Evolutionary conservation across 371 early-diverging fungal species (phyloP).

Genomic region (Entomophthora muscae): DNA sequence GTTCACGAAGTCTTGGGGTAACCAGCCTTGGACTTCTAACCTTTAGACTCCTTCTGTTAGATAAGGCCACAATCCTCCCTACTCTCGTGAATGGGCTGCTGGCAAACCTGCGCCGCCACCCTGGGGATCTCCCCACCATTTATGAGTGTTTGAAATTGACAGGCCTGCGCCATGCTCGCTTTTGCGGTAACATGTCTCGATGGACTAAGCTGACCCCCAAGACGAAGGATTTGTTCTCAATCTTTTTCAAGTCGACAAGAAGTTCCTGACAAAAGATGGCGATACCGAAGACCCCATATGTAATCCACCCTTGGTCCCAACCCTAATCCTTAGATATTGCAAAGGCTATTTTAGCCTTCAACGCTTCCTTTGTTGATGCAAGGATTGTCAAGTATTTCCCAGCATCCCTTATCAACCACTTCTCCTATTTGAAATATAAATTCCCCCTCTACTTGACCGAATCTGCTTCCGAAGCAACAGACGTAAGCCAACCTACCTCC

Average conservation of each 20-base stretch:
- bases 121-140: slow-evolving; percentile 44
- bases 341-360: slow-evolving; percentile 45
- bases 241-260: slow-evolving; percentile 38
- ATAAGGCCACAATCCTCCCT: slow-evolving; percentile 16
- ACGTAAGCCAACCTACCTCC: neutral
- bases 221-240: slow-evolving; percentile 22
- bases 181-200: slow-evolving; percentile 30
- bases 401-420: slow-evolving; percentile 44
- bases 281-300: slow-evolving; percentile 39
- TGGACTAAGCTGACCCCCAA: neutral
- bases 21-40: neutral
- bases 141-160: slow-evolving; percentile 38
- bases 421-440: slow-evolving; percentile 48
- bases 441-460: slow-evolving; percentile 47
- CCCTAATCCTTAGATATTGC: slow-evolving; percentile 30
- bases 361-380: slow-evolving; percentile 30
- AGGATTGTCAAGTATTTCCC: slow-evolving; percentile 34
- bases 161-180: slow-evolving; percentile 35
- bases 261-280: slow-evolving; percentile 45
- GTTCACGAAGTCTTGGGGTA: slow-evolving; percentile 49
- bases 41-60: slow-evolving; percentile 26
- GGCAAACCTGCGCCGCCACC: slow-evolving; percentile 36
- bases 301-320: slow-evolving; percentile 13
- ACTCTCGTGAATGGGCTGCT: slow-evolving; percentile 30
- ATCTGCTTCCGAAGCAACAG: neutral